Evolutionary conservation across 2,329 filamentous ascomycete genomes (phyloP), one percentile per base, ranked within the genome.

Genomic region (Aquanectria penicillioides): DNA sequence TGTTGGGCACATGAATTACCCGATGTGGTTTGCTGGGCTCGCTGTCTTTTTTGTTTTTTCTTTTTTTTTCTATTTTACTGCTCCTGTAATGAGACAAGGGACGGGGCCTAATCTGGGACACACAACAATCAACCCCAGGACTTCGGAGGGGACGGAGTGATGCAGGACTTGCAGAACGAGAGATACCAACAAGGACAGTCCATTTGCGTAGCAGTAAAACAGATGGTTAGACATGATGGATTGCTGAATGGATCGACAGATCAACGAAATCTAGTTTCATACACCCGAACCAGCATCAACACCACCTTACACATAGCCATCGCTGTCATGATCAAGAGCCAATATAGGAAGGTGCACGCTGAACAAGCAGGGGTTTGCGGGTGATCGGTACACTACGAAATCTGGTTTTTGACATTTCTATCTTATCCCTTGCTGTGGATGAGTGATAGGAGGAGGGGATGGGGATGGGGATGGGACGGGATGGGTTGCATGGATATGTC

Each of bases 61-160:
- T n/a, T 12, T n/a, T n/a, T n/a, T 37, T 17, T 4, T 18, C 15
- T 37, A 8, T n/a, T 34, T n/a, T n/a, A 4, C 11, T 6, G 17
- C 17, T 22, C 26, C 11, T 22, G 41, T 31, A 18, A 44, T 28
- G 15, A 15, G 26, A 44, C 31, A 17, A 20, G 29, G 46, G 46
- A 34, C 33, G 26, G 28, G 29, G 33, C 25, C 29, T 25, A 49
- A 52, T 54, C 53, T 50, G 55, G 46, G 55, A 59, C 53, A 67
- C 51, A 40, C 26, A 31, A 12, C 13, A 46, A n/a, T 18, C 29
- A 20, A 31, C n/a, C n/a, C n/a, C n/a, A n/a, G n/a, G n/a, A n/a
- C n/a, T n/a, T n/a, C n/a, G n/a, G n/a, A n/a, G n/a, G n/a, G n/a
- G n/a, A n/a, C n/a, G n/a, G n/a, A n/a, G n/a, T n/a, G n/a, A n/a